Conservation (phyloP, 108 stramenopile genomes). For the Chaetoceros tenuissimus region DNA sequence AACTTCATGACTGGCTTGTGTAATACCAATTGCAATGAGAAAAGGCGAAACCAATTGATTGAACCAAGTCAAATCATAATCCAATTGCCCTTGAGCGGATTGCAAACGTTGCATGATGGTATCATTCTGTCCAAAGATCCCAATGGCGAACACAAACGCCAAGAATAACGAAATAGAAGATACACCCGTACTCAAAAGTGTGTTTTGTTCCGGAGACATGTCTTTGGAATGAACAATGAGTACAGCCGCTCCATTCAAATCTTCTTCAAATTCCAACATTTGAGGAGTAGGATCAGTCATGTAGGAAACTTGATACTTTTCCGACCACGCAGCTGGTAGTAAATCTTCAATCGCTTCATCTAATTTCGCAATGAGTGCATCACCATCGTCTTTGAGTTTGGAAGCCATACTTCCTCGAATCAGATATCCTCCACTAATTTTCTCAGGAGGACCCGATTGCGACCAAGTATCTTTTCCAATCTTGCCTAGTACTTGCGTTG, state of each 20-base stretch:
- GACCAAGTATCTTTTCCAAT: slow-evolving; percentile 20
- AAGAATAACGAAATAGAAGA: slow-evolving; percentile 22
- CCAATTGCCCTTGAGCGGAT: slow-evolving; percentile 25
- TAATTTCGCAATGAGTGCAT: slow-evolving; percentile 24
- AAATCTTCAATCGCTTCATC: slow-evolving; percentile 23
- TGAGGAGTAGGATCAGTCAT: slow-evolving; percentile 26
- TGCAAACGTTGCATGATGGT: slow-evolving; percentile 25
- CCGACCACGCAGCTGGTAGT: slow-evolving; percentile 18
- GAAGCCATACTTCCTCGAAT: slow-evolving; percentile 23
- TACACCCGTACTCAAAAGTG: slow-evolving; percentile 1
- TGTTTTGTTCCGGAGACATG: slow-evolving; percentile 13
- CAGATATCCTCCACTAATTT: slow-evolving; percentile 40
- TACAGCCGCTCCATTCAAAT: slow-evolving; percentile 16
- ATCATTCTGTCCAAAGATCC: slow-evolving; percentile 33
- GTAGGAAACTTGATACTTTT: slow-evolving; percentile 22
- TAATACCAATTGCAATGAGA: slow-evolving; percentile 26
- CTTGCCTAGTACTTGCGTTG: slow-evolving; percentile 3
- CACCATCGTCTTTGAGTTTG: slow-evolving; percentile 17
- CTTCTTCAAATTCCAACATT: neutral
- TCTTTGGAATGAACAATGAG: slow-evolving; percentile 37
- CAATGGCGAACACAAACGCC: slow-evolving; percentile 29
- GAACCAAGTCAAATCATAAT: slow-evolving; percentile 38
- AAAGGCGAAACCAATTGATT: slow-evolving; percentile 40
- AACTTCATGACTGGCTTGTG: slow-evolving; percentile 43
- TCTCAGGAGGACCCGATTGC: slow-evolving; percentile 26